Evolutionary conservation across 2,329 filamentous ascomycete genomes (phyloP).

Genomic region (Furcasterigmium sp.): DNA sequence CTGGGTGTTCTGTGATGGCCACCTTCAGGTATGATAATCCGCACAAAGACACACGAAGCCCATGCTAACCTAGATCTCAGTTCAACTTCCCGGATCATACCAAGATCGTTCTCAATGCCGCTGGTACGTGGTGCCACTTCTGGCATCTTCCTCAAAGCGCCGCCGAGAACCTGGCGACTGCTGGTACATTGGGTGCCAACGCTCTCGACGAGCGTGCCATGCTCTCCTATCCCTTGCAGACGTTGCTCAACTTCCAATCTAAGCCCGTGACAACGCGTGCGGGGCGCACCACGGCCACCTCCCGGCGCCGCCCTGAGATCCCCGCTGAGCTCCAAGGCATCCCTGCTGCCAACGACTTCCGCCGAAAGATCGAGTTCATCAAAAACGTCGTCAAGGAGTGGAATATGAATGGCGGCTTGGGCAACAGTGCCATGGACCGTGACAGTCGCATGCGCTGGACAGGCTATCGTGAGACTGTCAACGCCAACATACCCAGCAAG

Average conservation of each 20-base stretch:
- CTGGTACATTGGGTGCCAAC: slow-evolving; percentile 64
- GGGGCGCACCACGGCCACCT: slow-evolving; percentile 37
- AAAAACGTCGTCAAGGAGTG: slow-evolving; percentile 64
- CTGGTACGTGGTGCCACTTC: slow-evolving; percentile 72
- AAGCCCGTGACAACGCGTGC: slow-evolving; percentile 35
- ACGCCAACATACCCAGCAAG: slow-evolving; percentile 48
- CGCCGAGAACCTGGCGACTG: slow-evolving; percentile 56
- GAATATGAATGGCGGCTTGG: slow-evolving; percentile 64
- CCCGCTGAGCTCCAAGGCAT: slow-evolving; percentile 56
- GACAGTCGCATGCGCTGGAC: slow-evolving; percentile 52
- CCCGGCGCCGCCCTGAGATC: slow-evolving; percentile 55
- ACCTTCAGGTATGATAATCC: slow-evolving; percentile 56
- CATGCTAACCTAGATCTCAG: slow-evolving; percentile 32
- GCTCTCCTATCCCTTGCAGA: slow-evolving; percentile 66
- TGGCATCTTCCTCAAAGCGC: slow-evolving; percentile 71
- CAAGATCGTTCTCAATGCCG: slow-evolving; percentile 71
- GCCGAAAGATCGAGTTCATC: slow-evolving; percentile 70
- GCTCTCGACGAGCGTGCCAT: slow-evolving; percentile 66
- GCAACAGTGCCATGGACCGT: slow-evolving; percentile 56
- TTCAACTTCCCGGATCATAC: slow-evolving; percentile 89
- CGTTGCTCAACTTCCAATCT: slow-evolving; percentile 63
- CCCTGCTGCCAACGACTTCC: slow-evolving; percentile 67
- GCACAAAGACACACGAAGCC: neutral
- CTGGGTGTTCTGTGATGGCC: slow-evolving; percentile 77
- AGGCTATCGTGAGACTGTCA: slow-evolving; percentile 51